Base-by-base conservation (phyloP, 495 filamentous ascomycete species). In the Endocarpon pusillum region DNA sequence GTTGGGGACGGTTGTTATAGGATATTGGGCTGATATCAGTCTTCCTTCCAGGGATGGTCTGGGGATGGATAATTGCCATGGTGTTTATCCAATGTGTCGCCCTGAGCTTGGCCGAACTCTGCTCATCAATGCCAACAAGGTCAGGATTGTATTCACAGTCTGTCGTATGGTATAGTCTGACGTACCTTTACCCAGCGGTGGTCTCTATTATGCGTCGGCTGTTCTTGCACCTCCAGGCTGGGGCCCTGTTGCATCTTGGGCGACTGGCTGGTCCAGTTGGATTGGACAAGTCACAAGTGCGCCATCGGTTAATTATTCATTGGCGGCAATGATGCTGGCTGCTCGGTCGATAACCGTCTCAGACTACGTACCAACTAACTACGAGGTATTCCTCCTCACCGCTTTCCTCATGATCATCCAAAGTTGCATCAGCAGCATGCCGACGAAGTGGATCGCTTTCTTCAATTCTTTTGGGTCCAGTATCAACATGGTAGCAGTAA, bases 11-110 rank as follows among this genome's bases (percentile, higher is more conserved):
- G n/a, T n/a, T n/a, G n/a, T n/a, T n/a, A n/a, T n/a, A n/a, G n/a
- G n/a, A n/a, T n/a, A n/a, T n/a, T n/a, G n/a, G n/a, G n/a, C n/a
- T n/a, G n/a, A n/a, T n/a, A n/a, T n/a, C n/a, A n/a, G n/a, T n/a
- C n/a, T n/a, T n/a, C n/a, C n/a, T n/a, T n/a, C 77, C 71, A 9
- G 77, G 75, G n/a, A 83, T 83, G 75, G 75, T 75, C 1, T 83
- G 79, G 79, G 79, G 79, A 12, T 85, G 79, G 78, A 54, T 85
- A 21, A 60, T 84, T 35, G 74, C 75, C 17, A 78, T 81, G 63
- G 32, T 73, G 10, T 81, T 80, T 35, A 81, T 85, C 33, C 68
- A 81, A 47, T 78, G 71, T 46, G 67, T 84, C 38, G 76, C 75
- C 3, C 62, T 69, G 56, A 57, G 62, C 23, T 75, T 77, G 72